phyloP scores from a whole-genome alignment of 805 yeast species.

The Trichomonascus vanleenenianus region DNA sequence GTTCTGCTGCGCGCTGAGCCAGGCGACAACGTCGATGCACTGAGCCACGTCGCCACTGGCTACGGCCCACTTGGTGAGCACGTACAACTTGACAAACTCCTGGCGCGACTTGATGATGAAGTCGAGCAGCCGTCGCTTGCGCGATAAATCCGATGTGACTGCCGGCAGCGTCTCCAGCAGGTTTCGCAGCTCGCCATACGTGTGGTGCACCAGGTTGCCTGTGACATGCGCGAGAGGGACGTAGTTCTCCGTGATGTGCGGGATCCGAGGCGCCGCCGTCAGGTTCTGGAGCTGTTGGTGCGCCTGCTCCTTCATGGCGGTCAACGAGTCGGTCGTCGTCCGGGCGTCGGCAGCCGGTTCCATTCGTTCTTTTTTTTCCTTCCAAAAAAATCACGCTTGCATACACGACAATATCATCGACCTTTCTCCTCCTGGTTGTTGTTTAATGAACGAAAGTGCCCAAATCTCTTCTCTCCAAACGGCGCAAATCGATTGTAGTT shows the following conservation, averaged over 20 bases:
- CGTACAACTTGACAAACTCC: conserved; percentile 77
- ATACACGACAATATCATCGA: too few relatives aligned
- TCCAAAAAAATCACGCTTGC: too few relatives aligned
- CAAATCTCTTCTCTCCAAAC: too few relatives aligned
- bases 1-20: conserved; percentile 76
- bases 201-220: conserved; percentile 49
- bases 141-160: conserved; percentile 46
- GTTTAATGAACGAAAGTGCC: too few relatives aligned
- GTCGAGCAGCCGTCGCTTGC: conserved; percentile 63
- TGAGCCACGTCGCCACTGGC: conserved; percentile 62
- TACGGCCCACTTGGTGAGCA: conserved; percentile 81
- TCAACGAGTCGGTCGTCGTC: too few relatives aligned
- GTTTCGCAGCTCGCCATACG: conserved; percentile 55
- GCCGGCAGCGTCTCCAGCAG: conserved; percentile 53
- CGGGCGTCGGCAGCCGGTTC: too few relatives aligned
- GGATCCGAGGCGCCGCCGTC: conserved; percentile 34
- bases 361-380: too few relatives aligned
- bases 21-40: conserved; percentile 78
- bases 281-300: conserved; percentile 1
- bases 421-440: too few relatives aligned
- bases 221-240: conserved; percentile 56
- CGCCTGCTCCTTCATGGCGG: too few relatives aligned
- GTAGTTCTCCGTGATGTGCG: conserved; percentile 67
- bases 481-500: too few relatives aligned
- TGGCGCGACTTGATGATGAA: conserved; percentile 67